phyloP scores from a whole-genome alignment of 805 yeast species.

The Candida krabiensis region DNA sequence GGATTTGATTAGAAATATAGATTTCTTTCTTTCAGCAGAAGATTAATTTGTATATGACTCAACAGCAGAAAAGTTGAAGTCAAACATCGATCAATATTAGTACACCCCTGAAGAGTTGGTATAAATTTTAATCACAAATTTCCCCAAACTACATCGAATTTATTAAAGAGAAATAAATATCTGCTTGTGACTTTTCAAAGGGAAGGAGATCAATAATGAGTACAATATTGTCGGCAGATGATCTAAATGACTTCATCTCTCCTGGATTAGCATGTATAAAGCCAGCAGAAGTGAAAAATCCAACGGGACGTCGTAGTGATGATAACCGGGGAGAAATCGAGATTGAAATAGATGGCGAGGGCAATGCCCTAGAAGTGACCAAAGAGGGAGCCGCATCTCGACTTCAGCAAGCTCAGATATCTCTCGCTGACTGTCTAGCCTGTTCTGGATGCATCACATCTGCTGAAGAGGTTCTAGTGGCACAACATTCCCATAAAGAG shows the following conservation, averaged over 20 bases:
- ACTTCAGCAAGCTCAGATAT: slow-evolving; percentile 80
- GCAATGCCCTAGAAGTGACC: slow-evolving; percentile 68
- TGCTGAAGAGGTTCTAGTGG: slow-evolving; percentile 91
- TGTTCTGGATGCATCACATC: slow-evolving; percentile 97
- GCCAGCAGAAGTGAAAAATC: slow-evolving; percentile 58
- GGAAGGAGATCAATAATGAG: slow-evolving; percentile 59
- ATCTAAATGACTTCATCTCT: slow-evolving; percentile 88
- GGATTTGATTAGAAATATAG: no score
- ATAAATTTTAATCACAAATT: no score
- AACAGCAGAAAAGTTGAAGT: no score
- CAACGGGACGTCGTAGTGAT: slow-evolving; percentile 15
- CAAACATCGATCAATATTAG: no score
- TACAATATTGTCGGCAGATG: slow-evolving; percentile 84
- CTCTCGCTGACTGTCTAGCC: slow-evolving; percentile 90
- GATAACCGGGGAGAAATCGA: slow-evolving; percentile 41
- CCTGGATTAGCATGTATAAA: slow-evolving; percentile 96
- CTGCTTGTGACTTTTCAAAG: neutral
- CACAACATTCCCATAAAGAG: slow-evolving; percentile 86
- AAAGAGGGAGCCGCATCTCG: slow-evolving; percentile 50
- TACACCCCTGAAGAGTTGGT: no score
- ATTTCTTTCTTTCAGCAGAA: no score
- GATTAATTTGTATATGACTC: no score
- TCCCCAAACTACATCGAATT: no score
- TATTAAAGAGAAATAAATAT: neutral
- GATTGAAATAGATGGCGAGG: slow-evolving; percentile 58